A percentile compares a stretch with the other conserved stretches of the same genome.
Evolutionary conservation across 1,284 basidiomycete genomes (phyloP).

Genomic region (Tilletia walkeri): DNA sequence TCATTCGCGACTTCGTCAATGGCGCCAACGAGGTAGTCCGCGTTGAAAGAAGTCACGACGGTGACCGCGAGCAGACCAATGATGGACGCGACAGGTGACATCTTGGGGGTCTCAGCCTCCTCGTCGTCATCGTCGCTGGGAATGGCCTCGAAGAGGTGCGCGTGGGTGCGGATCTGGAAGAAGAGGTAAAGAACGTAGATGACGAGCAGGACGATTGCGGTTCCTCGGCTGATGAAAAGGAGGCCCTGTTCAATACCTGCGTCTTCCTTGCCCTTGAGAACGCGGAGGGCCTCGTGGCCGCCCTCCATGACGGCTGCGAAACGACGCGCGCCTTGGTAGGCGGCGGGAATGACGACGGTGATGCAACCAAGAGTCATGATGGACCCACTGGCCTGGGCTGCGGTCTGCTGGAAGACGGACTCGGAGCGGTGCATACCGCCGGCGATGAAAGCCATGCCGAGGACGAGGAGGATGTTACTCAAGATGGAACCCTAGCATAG

Average conservation of each 20-base stretch:
- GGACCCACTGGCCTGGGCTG: constrained; percentile 51
- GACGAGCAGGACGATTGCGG: constrained; percentile 65
- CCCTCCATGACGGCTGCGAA: constrained; percentile 49
- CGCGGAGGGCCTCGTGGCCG: constrained; percentile 33
- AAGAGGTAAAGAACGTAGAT: constrained; percentile 74
- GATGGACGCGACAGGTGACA: constrained; percentile 50
- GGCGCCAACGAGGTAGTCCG: constrained; percentile 56
- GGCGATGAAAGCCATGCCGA: constrained; percentile 51
- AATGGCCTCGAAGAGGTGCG: constrained; percentile 48
- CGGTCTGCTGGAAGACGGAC: constrained; percentile 51
- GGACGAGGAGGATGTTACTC: constrained; percentile 51
- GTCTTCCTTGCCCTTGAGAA: constrained; percentile 26
- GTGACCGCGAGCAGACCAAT: constrained; percentile 45
- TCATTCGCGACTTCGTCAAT: constrained; percentile 53
- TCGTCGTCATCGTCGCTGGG: constrained; percentile 33
- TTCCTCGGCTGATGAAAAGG: constrained; percentile 53
- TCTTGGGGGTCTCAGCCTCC: constrained; percentile 47
- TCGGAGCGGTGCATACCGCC: constrained; percentile 53
- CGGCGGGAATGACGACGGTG: constrained; percentile 87
- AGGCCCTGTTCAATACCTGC: constrained; percentile 33
- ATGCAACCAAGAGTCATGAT: constrained; percentile 85
- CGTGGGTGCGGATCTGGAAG: constrained; percentile 54
- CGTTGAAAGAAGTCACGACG: constrained; percentile 51
- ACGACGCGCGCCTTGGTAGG: constrained; percentile 63
- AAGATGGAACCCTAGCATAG: constrained; percentile 37